phyloP scores from a whole-genome alignment of 768 basidiomycete genomes.

The Trametes elegans region DNA sequence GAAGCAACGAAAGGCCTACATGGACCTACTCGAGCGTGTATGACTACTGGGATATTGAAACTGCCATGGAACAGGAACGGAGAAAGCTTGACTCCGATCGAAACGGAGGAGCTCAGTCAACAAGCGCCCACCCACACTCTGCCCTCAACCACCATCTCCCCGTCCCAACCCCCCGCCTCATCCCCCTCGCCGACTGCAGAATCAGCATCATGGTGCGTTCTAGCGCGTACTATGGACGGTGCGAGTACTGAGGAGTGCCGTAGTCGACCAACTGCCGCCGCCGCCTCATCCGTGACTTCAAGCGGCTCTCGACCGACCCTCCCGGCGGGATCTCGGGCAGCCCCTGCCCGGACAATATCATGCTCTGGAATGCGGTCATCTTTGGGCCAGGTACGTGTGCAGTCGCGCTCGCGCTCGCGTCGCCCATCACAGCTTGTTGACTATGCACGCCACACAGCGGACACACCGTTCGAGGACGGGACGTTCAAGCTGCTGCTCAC shows the following conservation, averaged over 20 bases:
- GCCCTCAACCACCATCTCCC: conserved; percentile 14
- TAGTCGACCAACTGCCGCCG: conserved; percentile 94
- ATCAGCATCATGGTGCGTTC: neutral
- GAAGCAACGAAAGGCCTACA: no score
- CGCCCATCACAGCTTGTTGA: conserved; percentile 1
- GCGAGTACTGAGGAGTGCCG: neutral
- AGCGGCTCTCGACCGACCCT: conserved; percentile 90
- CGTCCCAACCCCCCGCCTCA: neutral
- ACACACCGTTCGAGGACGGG: conserved; percentile 98
- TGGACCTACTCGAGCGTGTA: no score
- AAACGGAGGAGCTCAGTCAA: no score
- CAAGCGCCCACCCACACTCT: conserved; percentile 2
- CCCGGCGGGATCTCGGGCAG: conserved; percentile 96
- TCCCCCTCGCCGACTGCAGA: neutral
- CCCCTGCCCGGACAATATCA: conserved; percentile 97
- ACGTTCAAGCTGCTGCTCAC: conserved; percentile 95
- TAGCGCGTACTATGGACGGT: neutral
- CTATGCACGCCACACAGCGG: conserved; percentile 55
- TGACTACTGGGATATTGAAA: no score
- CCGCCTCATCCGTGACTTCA: conserved; percentile 97
- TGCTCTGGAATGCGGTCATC: conserved; percentile 99
- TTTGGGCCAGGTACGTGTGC: conserved; percentile 85
- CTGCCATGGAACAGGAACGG: no score
- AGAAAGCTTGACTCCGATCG: no score
- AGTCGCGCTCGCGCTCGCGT: neutral